A percentile compares a stretch with the other conserved stretches of the same genome.
These are phyloP conservation scores for Neurospora crassa DNA, from an alignment of 2,329 filamentous ascomycete genomes.

Conservation along the genomic window DNA sequence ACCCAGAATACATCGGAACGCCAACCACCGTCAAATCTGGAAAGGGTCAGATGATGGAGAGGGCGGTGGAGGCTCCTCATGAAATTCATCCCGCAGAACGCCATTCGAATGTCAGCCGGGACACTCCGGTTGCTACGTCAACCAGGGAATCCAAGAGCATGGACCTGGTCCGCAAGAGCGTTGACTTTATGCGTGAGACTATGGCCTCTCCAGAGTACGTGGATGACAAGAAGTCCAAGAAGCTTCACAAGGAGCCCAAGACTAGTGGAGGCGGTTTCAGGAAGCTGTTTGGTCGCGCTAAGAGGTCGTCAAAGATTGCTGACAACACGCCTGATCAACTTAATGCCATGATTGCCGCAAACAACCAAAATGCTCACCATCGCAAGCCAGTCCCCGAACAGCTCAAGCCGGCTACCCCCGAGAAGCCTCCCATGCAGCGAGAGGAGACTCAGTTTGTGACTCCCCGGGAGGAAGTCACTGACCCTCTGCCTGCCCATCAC, in stretches of 20 bases:
- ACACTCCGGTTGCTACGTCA: slow-evolving; percentile 30
- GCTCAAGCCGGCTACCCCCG: slow-evolving; percentile 12
- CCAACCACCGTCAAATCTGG: slow-evolving; percentile 11
- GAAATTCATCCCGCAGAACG: slow-evolving; percentile 28
- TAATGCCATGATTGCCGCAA: slow-evolving; percentile 38
- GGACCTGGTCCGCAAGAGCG: slow-evolving; percentile 25
- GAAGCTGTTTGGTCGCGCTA: slow-evolving; percentile 58
- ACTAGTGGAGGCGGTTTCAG: slow-evolving; percentile 38
- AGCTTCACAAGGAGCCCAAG: slow-evolving; percentile 43
- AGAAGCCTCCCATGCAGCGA: slow-evolving; percentile 14
- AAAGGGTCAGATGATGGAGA: slow-evolving; percentile 25
- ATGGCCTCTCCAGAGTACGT: slow-evolving; percentile 32
- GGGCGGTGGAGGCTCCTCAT: slow-evolving; percentile 26
- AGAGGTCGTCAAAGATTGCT: slow-evolving; percentile 45
- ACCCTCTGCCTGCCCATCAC: slow-evolving; percentile 14
- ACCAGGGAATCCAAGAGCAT: slow-evolving; percentile 27
- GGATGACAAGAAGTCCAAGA: slow-evolving; percentile 41
- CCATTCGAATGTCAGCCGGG: slow-evolving; percentile 21
- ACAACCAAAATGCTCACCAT: slow-evolving; percentile 22
- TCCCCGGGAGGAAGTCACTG: slow-evolving; percentile 16
- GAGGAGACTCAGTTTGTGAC: slow-evolving; percentile 16
- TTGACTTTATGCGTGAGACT: slow-evolving; percentile 27
- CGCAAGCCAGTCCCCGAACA: slow-evolving; percentile 19
- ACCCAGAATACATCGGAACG: slow-evolving; percentile 16
- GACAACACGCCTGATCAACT: slow-evolving; percentile 43